Evolutionary conservation across 1,284 basidiomycete genomes (phyloP).

Genomic region (Moesziomyces sp.): DNA sequence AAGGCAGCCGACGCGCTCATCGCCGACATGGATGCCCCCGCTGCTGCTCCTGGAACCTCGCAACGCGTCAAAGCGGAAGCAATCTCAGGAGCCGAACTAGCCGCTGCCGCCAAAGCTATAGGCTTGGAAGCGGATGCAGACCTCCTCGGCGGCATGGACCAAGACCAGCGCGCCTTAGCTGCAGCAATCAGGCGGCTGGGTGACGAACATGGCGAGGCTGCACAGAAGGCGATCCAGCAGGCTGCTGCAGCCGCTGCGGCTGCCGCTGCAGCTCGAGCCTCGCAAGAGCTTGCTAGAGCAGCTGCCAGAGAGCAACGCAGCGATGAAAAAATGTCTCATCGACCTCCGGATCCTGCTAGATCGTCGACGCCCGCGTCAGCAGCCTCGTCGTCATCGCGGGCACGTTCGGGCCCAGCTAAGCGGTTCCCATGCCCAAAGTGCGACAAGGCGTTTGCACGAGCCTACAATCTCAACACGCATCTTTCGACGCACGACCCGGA

Average conservation of each 20-base stretch:
- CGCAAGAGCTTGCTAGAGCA: constrained; percentile 39
- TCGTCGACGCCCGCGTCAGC: constrained; percentile 9
- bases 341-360: background rate
- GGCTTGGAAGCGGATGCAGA: constrained; percentile 49
- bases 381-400: constrained; percentile 8
- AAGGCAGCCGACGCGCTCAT: constrained; percentile 39
- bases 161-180: constrained; percentile 49
- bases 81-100: constrained; percentile 40
- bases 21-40: constrained; percentile 17
- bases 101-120: constrained; percentile 51
- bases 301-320: constrained; percentile 23
- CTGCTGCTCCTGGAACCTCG: background rate
- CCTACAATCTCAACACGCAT: constrained; percentile 89
- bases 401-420: constrained; percentile 39
- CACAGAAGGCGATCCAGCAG: constrained; percentile 47
- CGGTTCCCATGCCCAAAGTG: constrained; percentile 63
- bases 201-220: constrained; percentile 34
- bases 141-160: constrained; percentile 42
- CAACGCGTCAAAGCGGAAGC: constrained; percentile 10
- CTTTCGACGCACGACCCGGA: constrained; percentile 85
- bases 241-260: constrained; percentile 35
- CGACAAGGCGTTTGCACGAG: constrained; percentile 81
- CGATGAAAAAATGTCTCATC: background rate
- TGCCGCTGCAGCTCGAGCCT: constrained; percentile 34
- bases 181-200: constrained; percentile 51